A percentile compares a stretch with the other conserved stretches of the same genome.
Conservation (phyloP, 1,284 basidiomycete species). For the Hemileccinum hortonii region DNA sequence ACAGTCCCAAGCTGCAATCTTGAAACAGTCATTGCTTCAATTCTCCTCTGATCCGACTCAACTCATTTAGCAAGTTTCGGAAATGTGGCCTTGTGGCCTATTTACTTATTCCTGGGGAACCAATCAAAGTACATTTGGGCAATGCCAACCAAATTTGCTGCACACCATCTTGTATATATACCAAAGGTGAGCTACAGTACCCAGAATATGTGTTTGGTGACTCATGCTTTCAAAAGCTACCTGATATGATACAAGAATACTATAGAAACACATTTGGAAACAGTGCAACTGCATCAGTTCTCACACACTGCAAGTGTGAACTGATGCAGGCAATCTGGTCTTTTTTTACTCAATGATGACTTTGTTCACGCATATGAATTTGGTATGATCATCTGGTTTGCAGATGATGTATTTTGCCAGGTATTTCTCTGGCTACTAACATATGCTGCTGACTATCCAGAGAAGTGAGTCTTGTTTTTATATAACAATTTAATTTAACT, state of each 20-base stretch:
- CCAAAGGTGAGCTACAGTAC: slow-evolving; percentile 18
- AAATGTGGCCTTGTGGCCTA: slow-evolving; percentile 32
- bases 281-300: slow-evolving; percentile 15
- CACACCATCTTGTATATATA: slow-evolving; percentile 34
- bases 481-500: too few species aligned
- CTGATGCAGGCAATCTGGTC: slow-evolving; percentile 35
- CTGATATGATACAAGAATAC: slow-evolving; percentile 17
- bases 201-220: too few species aligned
- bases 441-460: slow-evolving; percentile 38
- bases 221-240: too few species aligned
- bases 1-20: slow-evolving; percentile 18
- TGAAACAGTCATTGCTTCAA: slow-evolving; percentile 22
- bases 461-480: slow-evolving; percentile 27
- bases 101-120: slow-evolving; percentile 36
- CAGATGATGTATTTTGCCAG: slow-evolving; percentile 25
- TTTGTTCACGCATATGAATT: slow-evolving; percentile 35
- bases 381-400: slow-evolving; percentile 31
- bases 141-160: slow-evolving; percentile 21
- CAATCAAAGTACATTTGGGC: slow-evolving; percentile 31
- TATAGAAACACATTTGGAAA: slow-evolving; percentile 15
- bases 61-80: slow-evolving; percentile 36
- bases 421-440: slow-evolving; percentile 33
- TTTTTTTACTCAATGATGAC: slow-evolving; percentile 28
- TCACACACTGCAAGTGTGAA: slow-evolving; percentile 31
- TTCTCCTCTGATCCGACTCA: slow-evolving; percentile 35